phyloP scores from a whole-genome alignment of 257 asterid genomes.

The Solanum arcanum region DNA sequence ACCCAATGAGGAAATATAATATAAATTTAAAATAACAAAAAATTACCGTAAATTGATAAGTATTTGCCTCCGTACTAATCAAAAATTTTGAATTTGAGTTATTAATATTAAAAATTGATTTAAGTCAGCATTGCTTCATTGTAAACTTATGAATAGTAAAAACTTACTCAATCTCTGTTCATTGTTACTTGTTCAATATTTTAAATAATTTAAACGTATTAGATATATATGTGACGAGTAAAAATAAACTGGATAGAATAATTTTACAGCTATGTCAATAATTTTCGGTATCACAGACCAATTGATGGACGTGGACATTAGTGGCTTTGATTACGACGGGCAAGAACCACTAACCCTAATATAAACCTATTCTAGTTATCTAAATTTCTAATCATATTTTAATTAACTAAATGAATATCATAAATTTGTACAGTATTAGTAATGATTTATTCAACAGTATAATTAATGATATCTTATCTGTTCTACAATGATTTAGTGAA shows the following conservation, averaged over 20 bases:
- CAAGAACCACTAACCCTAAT: not conserved
- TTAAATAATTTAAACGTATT: no score
- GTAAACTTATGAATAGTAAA: fast-evolving
- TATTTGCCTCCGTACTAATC: not conserved
- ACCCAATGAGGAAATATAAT: slow-evolving; percentile 58
- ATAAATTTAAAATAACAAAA: not conserved
- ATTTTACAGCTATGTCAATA: slow-evolving; percentile 4
- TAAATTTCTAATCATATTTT: not conserved
- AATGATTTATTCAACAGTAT: not conserved
- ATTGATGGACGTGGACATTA: slow-evolving; percentile 24
- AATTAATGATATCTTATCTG: not conserved
- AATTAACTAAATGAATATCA: not conserved
- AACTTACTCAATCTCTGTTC: not conserved
- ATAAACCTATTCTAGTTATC: not conserved
- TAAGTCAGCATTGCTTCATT: not conserved
- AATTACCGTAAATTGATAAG: not conserved
- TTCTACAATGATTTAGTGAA: not conserved
- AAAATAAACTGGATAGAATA: not conserved
- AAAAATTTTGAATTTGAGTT: not conserved
- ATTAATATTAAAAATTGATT: no score
- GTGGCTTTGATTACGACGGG: slow-evolving; percentile 5
- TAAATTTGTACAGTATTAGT: not conserved
- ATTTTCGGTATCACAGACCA: slow-evolving; percentile 21
- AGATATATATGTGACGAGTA: fast-evolving
- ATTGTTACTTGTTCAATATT: fast-evolving